These are phyloP conservation scores for Alternaria atra DNA, from an alignment of 2,329 filamentous ascomycete genomes.

Conservation along the genomic window DNA sequence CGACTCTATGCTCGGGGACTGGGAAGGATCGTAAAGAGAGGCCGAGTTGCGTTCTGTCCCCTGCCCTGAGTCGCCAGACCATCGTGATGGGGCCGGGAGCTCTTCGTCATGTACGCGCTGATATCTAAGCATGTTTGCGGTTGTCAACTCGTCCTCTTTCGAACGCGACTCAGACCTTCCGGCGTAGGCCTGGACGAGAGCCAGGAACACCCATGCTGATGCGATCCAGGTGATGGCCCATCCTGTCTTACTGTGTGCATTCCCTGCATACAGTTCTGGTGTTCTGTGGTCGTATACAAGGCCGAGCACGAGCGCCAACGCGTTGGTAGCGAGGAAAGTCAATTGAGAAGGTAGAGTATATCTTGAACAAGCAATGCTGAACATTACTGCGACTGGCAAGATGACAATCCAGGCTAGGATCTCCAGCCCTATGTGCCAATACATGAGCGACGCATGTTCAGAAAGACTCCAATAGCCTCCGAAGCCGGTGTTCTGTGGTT, in stretches of 20 bases:
- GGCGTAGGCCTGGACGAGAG: constrained; percentile 69
- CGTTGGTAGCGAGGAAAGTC: constrained; percentile 55
- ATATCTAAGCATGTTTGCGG: constrained; percentile 51
- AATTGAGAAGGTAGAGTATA: constrained; percentile 76
- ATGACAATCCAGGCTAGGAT: constrained; percentile 75
- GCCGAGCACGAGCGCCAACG: constrained; percentile 51
- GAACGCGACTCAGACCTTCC: constrained; percentile 53
- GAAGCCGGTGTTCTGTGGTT: constrained; percentile 24
- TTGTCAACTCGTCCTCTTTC: constrained; percentile 33
- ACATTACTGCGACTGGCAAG: constrained; percentile 79
- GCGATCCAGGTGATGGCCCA: constrained; percentile 83
- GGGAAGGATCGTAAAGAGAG: constrained; percentile 71
- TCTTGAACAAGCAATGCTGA: constrained; percentile 82
- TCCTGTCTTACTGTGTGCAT: constrained; percentile 87
- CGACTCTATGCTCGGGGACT: constrained; percentile 67
- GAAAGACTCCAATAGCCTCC: constrained; percentile 68
- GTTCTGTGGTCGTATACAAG: constrained; percentile 77
- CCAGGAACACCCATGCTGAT: constrained; percentile 73
- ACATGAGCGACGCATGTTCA: constrained; percentile 65
- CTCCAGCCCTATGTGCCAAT: constrained; percentile 77
- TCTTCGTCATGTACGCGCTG: constrained; percentile 49
- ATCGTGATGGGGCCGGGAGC: constrained; percentile 40
- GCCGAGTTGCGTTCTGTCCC: constrained; percentile 75
- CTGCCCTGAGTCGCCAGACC: constrained; percentile 62
- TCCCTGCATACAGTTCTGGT: constrained; percentile 85